Percentiles rank a stretch among this genome's conserved stretches.
Conservation (phyloP, 2,329 filamentous ascomycete species). For the Fusarium annulatum region DNA sequence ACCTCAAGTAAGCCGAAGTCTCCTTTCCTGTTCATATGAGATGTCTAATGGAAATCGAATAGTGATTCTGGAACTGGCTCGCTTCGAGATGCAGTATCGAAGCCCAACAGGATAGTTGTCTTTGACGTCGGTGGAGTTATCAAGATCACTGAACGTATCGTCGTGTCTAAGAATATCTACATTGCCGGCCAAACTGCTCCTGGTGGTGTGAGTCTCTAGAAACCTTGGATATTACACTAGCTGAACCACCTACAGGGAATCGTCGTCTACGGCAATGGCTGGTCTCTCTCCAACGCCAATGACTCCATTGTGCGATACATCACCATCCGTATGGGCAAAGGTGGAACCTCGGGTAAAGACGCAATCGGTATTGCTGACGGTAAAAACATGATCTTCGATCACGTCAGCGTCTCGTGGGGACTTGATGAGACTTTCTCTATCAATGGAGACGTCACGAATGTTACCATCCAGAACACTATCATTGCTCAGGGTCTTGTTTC, state of each 20-base stretch:
- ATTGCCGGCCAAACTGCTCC: conserved; percentile 62
- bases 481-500: conserved; percentile 65
- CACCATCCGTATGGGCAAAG: conserved; percentile 64
- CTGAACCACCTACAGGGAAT: conserved; percentile 49
- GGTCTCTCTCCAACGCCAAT: conserved; percentile 63
- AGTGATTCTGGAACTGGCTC: conserved; percentile 52
- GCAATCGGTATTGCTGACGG: conserved; percentile 64
- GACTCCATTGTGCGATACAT: conserved; percentile 66
- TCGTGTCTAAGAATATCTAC: conserved; percentile 58
- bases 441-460: conserved; percentile 58
- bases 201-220: conserved; percentile 52
- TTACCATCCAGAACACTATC: conserved; percentile 64
- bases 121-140: conserved; percentile 62
- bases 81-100: conserved; percentile 53
- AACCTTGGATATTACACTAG: accelerated
- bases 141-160: conserved; percentile 56
- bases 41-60: background rate
- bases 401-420: conserved; percentile 65
- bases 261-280: conserved; percentile 65
- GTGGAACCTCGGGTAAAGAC: conserved; percentile 63
- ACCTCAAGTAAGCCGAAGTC: conserved; percentile 44
- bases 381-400: conserved; percentile 66
- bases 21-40: background rate
- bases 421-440: conserved; percentile 67
- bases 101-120: conserved; percentile 56